phyloP scores from a whole-genome alignment of 164 flowering plant species.

The Liriodendron chinense region DNA sequence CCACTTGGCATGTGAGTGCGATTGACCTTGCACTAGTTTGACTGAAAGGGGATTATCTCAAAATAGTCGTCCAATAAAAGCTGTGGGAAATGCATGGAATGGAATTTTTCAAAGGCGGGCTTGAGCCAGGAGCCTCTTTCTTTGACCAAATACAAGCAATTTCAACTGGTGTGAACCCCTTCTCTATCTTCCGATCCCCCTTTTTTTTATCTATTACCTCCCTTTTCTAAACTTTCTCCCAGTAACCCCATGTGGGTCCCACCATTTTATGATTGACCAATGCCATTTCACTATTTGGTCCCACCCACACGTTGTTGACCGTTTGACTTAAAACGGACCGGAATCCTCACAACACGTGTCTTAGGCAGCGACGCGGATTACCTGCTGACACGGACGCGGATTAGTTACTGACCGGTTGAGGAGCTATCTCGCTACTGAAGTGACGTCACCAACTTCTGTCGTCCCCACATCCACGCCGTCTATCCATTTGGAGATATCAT shows the following conservation, averaged over 20 bases:
- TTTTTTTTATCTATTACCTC: not conserved
- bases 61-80: not conserved
- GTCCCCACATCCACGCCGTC: too few species aligned
- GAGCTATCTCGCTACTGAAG: too few species aligned
- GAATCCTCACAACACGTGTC: not conserved
- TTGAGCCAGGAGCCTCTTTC: constrained; percentile 15
- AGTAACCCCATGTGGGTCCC: not conserved
- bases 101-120: constrained; percentile 2
- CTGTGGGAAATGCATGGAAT: not conserved
- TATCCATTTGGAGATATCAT: too few species aligned
- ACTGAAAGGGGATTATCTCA: not conserved
- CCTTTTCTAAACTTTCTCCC: not conserved
- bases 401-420: too few species aligned
- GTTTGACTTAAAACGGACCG: not conserved
- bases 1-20: not conserved
- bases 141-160: constrained; percentile 8
- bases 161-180: constrained; percentile 2
- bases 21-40: too few species aligned
- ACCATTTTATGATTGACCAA: not conserved
- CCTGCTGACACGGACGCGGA: not conserved
- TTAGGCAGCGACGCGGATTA: not conserved
- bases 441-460: too few species aligned
- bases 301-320: not conserved
- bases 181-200: not conserved
- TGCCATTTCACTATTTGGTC: not conserved